A percentile compares a stretch with the other conserved stretches of the same genome.
These are phyloP conservation scores for Teunomyces gatunensis DNA, from an alignment of 805 yeast genomes.

Conservation along the genomic window DNA sequence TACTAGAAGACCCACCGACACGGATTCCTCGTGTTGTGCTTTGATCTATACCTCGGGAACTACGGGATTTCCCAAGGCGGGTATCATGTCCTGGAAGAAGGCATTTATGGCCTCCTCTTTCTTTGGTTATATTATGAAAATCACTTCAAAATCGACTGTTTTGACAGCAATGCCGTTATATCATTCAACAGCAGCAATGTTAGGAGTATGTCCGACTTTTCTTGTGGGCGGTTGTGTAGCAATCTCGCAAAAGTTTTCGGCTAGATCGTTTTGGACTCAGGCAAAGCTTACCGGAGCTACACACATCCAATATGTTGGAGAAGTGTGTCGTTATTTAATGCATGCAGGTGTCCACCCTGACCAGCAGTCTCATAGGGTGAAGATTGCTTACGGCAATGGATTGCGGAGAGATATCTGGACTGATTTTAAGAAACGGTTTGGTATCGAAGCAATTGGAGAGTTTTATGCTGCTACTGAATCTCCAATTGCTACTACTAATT, in stretches of 20 bases:
- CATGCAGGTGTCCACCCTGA: slow-evolving; percentile 64
- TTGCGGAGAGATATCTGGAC: slow-evolving; percentile 86
- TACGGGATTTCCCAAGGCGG: slow-evolving; percentile 92
- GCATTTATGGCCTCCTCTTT: slow-evolving; percentile 65
- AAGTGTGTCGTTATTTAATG: slow-evolving; percentile 82
- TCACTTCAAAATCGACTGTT: slow-evolving; percentile 53
- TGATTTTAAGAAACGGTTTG: slow-evolving; percentile 73
- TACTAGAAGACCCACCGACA: slow-evolving; percentile 56
- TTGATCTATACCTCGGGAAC: slow-evolving; percentile 92
- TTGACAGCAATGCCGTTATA: slow-evolving; percentile 94
- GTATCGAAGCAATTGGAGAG: slow-evolving; percentile 76
- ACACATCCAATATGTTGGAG: slow-evolving; percentile 91
- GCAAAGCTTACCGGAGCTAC: slow-evolving; percentile 69
- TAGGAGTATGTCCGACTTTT: slow-evolving; percentile 74
- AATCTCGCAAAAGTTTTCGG: slow-evolving; percentile 76
- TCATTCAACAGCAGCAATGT: slow-evolving; percentile 88
- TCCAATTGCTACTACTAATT: slow-evolving; percentile 81
- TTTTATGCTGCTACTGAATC: slow-evolving; percentile 93
- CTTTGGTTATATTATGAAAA: slow-evolving; percentile 67
- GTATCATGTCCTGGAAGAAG: slow-evolving; percentile 89
- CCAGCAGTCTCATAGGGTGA: slow-evolving; percentile 59
- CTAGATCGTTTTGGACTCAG: slow-evolving; percentile 87
- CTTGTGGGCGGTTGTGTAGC: slow-evolving; percentile 72
- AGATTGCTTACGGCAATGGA: slow-evolving; percentile 87
- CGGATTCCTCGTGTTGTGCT: slow-evolving; percentile 62